Base-by-base conservation (phyloP, 176 grass and related monocot species). In the Oryza australiensis region DNA sequence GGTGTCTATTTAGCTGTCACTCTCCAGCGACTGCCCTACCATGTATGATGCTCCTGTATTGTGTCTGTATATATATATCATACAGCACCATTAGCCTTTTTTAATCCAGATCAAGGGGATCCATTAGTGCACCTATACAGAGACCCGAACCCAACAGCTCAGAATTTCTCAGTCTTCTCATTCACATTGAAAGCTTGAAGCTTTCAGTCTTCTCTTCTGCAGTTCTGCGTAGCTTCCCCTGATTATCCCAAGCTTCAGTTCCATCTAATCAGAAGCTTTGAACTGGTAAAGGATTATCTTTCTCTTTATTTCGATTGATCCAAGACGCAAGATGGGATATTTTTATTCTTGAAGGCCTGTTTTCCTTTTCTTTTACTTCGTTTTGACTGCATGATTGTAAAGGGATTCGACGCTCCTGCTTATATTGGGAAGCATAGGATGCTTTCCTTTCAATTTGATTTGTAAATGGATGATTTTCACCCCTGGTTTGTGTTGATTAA, bases 1-100 rank as follows among this genome's bases (percentile, higher is more conserved):
- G 55, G 66, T 43, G 59, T 82, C 59, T 71, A 86, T 72, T 82
- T 55, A 72, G 83, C 83, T 86, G 88, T 90, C 88, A 78, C 59
- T 67, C 28, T 77, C 78, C 43, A 71, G 51, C 41, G 30, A 64
- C 63, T 75, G 43, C 72, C 86, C 75, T 68, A 80, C 70, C 82
- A 80, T 79, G 81, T 46, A 51, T 62, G 35, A 75, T 75, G 38
- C 38, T 74, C 72, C 65, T 15, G 64, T 70, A 65, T 60, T 60
- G 3, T 76, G 38, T 74, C 15, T 88, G 9, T 33, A 4, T 72
- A 43, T 88, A 68, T 88, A 68, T 85, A 85, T 34, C 14, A 59
- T n/a, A 71, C 24, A 49, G 53, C 62, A 78, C 73, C 73, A 78
- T 89, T 66, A 60, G 73, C 15, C 46, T 73, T 28, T 22, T 76